phyloP scores from a whole-genome alignment of 306 rosid species.

The Vachellia pachyceras region DNA sequence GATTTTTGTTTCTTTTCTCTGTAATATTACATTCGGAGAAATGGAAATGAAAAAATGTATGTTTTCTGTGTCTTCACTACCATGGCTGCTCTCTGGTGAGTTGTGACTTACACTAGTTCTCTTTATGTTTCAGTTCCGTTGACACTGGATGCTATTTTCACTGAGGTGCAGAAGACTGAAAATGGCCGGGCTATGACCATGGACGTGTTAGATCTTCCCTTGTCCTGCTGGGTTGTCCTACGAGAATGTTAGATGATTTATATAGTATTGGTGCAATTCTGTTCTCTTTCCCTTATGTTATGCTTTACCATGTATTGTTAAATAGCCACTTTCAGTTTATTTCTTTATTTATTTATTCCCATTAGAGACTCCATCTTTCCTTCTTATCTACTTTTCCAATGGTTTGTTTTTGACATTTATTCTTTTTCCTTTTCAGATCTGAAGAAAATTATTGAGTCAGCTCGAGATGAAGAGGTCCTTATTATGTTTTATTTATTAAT shows the following conservation, averaged over 20 bases:
- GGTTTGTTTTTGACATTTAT: slow-evolving; percentile 29
- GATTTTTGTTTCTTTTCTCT: background rate
- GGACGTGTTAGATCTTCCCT: slow-evolving; percentile 75
- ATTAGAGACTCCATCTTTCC: slow-evolving; percentile 17
- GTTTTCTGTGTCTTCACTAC: background rate
- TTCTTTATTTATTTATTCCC: slow-evolving; percentile 11
- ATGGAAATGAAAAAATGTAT: background rate
- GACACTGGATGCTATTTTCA: slow-evolving; percentile 58
- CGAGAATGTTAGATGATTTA: slow-evolving; percentile 50
- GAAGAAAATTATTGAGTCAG: slow-evolving; percentile 67
- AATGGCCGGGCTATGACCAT: slow-evolving; percentile 67
- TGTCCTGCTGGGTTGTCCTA: slow-evolving; percentile 61
- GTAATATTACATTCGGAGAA: background rate
- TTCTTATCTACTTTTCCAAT: slow-evolving; percentile 4
- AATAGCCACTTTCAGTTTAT: background rate
- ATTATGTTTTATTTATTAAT: slow-evolving; percentile 7
- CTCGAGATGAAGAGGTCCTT: slow-evolving; percentile 80
- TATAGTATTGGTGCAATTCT: slow-evolving; percentile 61
- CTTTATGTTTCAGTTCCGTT: slow-evolving; percentile 67
- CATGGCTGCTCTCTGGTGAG: slow-evolving; percentile 10
- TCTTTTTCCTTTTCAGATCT: slow-evolving; percentile 63
- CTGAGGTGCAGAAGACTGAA: slow-evolving; percentile 82
- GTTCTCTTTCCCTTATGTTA: slow-evolving; percentile 24
- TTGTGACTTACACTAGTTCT: slow-evolving; percentile 33
- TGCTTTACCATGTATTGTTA: slow-evolving; percentile 22